Evolutionary conservation across 495 filamentous ascomycete species (phyloP).

Genomic region (Neurospora sp.): DNA sequence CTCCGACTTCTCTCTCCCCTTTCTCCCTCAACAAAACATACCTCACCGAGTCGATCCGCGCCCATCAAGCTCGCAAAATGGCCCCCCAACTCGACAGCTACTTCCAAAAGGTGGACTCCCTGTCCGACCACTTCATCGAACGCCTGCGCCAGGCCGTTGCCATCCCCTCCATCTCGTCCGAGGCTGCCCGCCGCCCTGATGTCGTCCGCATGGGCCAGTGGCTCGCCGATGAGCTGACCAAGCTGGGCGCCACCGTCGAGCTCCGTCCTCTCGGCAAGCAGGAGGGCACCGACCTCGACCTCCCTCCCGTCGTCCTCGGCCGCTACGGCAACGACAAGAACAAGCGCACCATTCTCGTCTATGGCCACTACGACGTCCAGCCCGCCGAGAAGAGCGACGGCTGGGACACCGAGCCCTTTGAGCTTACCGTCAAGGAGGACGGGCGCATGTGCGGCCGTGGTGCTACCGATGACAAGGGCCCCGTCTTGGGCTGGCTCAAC

Average conservation of each 20-base stretch:
- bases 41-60: conserved; percentile 35
- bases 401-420: conserved; percentile 94
- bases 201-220: conserved; percentile 96
- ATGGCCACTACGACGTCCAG: conserved; percentile 99
- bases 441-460: conserved; percentile 94
- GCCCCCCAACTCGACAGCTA: conserved; percentile 73
- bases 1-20: background rate
- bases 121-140: conserved; percentile 79
- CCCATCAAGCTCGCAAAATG: conserved; percentile 57
- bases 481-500: conserved; percentile 95
- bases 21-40: conserved; percentile 20
- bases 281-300: conserved; percentile 77
- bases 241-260: conserved; percentile 78
- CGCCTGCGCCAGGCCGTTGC: conserved; percentile 87
- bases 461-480: conserved; percentile 96
- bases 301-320: conserved; percentile 85
- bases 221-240: conserved; percentile 69
- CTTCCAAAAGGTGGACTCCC: conserved; percentile 79
- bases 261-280: conserved; percentile 79
- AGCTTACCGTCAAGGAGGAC: conserved; percentile 75
- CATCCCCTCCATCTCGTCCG: conserved; percentile 90
- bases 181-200: conserved; percentile 76
- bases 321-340: conserved; percentile 83
- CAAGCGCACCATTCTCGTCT: conserved; percentile 91
- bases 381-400: conserved; percentile 88